Evolutionary conservation across 2,329 filamentous ascomycete genomes (phyloP), one percentile per base, ranked within the genome.

Genomic region (Calonectria pseudoreteaudii): DNA sequence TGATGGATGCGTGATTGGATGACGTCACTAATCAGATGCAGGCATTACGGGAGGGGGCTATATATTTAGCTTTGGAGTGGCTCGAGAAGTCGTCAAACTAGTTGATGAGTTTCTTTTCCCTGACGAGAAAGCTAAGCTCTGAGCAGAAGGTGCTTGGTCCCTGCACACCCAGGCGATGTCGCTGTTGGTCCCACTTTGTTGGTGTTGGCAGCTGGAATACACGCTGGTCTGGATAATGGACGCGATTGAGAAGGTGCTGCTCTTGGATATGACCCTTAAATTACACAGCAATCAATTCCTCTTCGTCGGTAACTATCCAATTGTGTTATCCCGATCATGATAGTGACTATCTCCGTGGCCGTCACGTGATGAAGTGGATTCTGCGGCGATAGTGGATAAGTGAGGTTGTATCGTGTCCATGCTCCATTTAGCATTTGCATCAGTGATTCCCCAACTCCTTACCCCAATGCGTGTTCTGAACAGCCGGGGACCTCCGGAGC

Each of bases 341-440:
- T 38, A 5, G 36, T 28, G 34, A 11, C 7, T 9, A 28, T 41
- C 14, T 30, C 28, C 26, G 14, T 2, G 18, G 4, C 7, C 56
- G 23, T 62, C 56, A 62, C 56, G 56, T 62, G 56, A 62, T 30
- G 34, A 13, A 28, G 56, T 62, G 56, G 56, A 13, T 23, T 62
- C 56, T 28, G 56, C n/a, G 14, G 7, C 11, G 31, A 18, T 38
- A 62, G 56, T 41, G 56, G 31, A 18, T 38, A 41, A 41, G 34
- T 62, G 56, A 62, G 56, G 36, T 62, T 62, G 56, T 62, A 41
- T 28, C 34, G 56, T 62, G 56, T 41, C 56, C 38, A 62, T 38
- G 56, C 56, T 62, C 56, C 26, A 62, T 62, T 62, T 62, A 41
- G 14, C 56, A 62, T 62, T 36, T 26, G 16, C 23, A 23, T 18